phyloP scores from a whole-genome alignment of 768 basidiomycete species.

The Neoboletus brunneissimus region DNA sequence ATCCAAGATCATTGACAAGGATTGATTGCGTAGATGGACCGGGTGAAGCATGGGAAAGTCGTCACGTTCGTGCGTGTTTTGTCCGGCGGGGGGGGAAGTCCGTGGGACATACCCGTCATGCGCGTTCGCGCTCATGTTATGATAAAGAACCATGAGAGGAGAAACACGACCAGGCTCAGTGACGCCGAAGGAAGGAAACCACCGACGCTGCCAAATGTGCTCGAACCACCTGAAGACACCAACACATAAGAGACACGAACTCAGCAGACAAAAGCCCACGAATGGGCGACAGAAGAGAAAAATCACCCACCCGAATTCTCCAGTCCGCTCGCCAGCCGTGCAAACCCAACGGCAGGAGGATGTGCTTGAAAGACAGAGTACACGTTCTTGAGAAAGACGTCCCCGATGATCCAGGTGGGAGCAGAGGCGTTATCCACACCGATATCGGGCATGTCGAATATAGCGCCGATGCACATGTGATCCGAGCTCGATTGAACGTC shows the following conservation, averaged over 20 bases:
- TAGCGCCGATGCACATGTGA: conserved; percentile 54
- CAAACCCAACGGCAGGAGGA: conserved; percentile 22
- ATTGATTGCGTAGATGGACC: too few species aligned
- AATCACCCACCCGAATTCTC: neutral
- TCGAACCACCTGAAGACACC: neutral
- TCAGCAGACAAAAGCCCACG: neutral
- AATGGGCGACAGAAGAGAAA: neutral
- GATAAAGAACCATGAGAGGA: neutral
- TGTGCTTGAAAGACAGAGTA: conserved; percentile 20
- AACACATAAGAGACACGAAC: neutral
- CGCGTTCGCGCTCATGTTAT: neutral
- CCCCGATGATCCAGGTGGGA: conserved; percentile 59
- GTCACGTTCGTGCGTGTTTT: neutral
- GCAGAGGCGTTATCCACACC: conserved; percentile 32
- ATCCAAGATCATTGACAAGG: neutral
- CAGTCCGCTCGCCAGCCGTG: conserved; percentile 9
- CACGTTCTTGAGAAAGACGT: conserved; percentile 51
- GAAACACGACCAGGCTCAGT: neutral
- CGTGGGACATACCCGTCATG: neutral
- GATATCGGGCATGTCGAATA: conserved; percentile 50
- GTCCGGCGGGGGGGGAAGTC: neutral
- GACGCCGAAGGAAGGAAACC: neutral
- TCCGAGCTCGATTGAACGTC: neutral
- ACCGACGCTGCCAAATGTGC: neutral
- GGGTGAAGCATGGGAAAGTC: too few species aligned